Percentiles rank a stretch among this genome's conserved stretches.
Evolutionary conservation across 768 basidiomycete genomes (phyloP).

Genomic region (Trametes punicea): DNA sequence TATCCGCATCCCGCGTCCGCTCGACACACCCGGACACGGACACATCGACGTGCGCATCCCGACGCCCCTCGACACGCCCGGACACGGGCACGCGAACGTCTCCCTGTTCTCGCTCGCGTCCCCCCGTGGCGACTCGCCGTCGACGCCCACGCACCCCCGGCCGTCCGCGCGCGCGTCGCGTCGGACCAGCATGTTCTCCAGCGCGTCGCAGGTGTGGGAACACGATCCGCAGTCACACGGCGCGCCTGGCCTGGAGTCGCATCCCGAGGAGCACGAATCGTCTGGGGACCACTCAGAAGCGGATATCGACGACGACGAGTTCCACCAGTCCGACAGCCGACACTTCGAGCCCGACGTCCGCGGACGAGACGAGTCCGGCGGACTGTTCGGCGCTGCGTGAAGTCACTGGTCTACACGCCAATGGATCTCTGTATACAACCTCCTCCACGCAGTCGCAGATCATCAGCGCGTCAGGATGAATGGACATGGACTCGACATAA

Average conservation of each 20-base stretch:
- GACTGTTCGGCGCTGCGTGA: too few species aligned
- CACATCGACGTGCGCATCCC: not conserved
- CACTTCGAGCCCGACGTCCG: too few species aligned
- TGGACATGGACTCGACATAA: too few species aligned
- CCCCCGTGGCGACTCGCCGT: not conserved
- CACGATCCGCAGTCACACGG: not conserved
- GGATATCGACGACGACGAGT: too few species aligned
- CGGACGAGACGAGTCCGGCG: too few species aligned
- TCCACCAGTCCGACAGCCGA: too few species aligned
- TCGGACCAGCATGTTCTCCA: not conserved
- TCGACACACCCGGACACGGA: not conserved
- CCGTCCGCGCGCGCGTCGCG: not conserved
- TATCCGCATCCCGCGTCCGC: not conserved
- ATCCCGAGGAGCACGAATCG: not conserved
- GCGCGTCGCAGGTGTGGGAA: not conserved
- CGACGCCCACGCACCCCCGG: not conserved
- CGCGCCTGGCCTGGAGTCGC: not conserved
- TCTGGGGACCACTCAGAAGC: too few species aligned
- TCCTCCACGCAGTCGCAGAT: too few species aligned
- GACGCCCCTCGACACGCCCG: not conserved
- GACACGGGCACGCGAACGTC: not conserved
- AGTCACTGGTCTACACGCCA: too few species aligned
- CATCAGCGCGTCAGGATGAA: too few species aligned
- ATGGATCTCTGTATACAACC: too few species aligned
- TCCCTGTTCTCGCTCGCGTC: not conserved